Evolutionary conservation across 177 flowering plant species (phyloP), one percentile per base, ranked within the genome.

Genomic region (Vitis hybrid): DNA sequence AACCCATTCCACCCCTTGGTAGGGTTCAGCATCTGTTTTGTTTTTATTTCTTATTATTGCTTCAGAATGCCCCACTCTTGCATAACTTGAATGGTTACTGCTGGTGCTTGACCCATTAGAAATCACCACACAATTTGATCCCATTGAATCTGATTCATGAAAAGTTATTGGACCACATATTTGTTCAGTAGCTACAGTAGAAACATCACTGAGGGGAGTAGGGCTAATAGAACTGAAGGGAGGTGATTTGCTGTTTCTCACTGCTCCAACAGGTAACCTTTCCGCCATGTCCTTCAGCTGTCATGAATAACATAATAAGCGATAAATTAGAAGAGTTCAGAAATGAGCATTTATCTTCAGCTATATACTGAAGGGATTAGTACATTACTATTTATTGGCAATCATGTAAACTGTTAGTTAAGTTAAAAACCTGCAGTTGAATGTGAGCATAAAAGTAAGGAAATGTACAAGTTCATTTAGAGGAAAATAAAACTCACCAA

Each of bases 1-100:
- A 45, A 90, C 87, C 88, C 91, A 88, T 69, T 87, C 87, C 56
- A 66, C 73, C 45, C 68, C 83, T 51, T 71, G 57, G 15, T 51
- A 45, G 13, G 75, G 74, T 54, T 82, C 90, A 67, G 62, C 64
- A 56, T 79, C 69, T 61, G 58, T 64, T 71, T 67, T 75, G 67
- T 32, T 73, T 58, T 67, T 64, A 48, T 62, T 68, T 34, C 39
- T 76, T 18, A 39, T 23, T 18, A 72, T 51, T 67, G 73, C 70
- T 64, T 74, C 82, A 11, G 18, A 56, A 58, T 73, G 72, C 4
- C 6, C 61, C 55, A 34, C 55, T 65, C 66, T 72, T 30, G 61
- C 23, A 21, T 75, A 72, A 67, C 34, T 23, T 32, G 77, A 72
- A 60, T 59, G 66, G 65, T 70, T 73, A 72, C 49, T 59, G 14